phyloP scores from a whole-genome alignment of 768 basidiomycete genomes.

The Hygrophorus pudorinus region DNA sequence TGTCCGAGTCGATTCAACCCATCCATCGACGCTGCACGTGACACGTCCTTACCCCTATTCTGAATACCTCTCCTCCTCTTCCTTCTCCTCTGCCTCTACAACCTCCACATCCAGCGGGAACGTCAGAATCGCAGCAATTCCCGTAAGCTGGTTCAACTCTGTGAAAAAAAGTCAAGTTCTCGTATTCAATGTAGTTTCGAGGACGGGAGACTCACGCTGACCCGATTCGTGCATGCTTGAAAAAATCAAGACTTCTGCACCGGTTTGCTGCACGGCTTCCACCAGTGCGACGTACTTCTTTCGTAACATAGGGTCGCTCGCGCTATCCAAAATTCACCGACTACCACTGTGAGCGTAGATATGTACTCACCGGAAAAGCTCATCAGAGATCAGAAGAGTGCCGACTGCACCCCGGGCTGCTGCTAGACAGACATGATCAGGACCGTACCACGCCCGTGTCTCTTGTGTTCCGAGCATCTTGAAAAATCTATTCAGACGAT shows the following conservation, averaged over 20 bases:
- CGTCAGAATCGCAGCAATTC: slow-evolving; percentile 90
- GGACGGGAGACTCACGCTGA: slow-evolving; percentile 60
- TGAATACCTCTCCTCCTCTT: slow-evolving; percentile 52
- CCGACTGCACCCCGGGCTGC: slow-evolving; percentile 91
- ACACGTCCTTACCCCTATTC: slow-evolving; percentile 18
- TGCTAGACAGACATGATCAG: slow-evolving; percentile 86
- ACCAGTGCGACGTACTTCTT: slow-evolving; percentile 83
- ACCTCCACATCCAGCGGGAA: slow-evolving; percentile 95
- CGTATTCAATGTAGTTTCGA: neutral
- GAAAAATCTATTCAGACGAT: slow-evolving; percentile 63
- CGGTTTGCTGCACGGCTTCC: slow-evolving; percentile 79
- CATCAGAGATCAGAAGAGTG: slow-evolving; percentile 89
- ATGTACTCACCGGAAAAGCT: slow-evolving; percentile 71
- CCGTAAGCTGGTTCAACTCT: slow-evolving; percentile 96
- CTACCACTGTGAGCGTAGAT: neutral
- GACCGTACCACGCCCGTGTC: slow-evolving; percentile 97
- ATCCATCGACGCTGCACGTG: slow-evolving; percentile 16
- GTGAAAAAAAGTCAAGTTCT: slow-evolving; percentile 7
- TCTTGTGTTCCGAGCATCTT: slow-evolving; percentile 96
- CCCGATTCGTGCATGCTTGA: slow-evolving; percentile 99
- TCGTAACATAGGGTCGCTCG: slow-evolving; percentile 67
- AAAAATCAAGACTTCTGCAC: slow-evolving; percentile 92
- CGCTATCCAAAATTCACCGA: slow-evolving; percentile 31
- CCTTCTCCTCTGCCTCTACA: slow-evolving; percentile 85
- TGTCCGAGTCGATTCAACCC: slow-evolving; percentile 11